These are phyloP conservation scores for Lentinus brumalis DNA, from an alignment of 768 basidiomycete species.

Conservation along the genomic window DNA sequence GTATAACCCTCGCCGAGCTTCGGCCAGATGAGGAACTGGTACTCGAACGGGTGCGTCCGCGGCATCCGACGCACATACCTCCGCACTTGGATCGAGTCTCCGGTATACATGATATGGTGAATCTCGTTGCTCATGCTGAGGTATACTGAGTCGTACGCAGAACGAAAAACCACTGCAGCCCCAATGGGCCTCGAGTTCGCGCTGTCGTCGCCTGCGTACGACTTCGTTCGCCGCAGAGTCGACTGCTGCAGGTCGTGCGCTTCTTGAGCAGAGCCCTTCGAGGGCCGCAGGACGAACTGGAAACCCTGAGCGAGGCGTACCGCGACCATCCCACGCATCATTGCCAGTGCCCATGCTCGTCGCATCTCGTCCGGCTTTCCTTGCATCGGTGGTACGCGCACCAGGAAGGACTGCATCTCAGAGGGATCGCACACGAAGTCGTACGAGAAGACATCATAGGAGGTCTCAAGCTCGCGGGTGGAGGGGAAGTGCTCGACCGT, in stretches of 20 bases:
- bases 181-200: conserved; percentile 57
- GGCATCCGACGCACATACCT: conserved; percentile 80
- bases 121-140: conserved; percentile 96
- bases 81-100: conserved; percentile 87
- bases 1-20: conserved; percentile 87
- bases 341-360: conserved; percentile 71
- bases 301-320: conserved; percentile 93
- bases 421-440: conserved; percentile 83
- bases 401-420: conserved; percentile 86
- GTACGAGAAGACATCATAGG: conserved; percentile 84
- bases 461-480: conserved; percentile 68
- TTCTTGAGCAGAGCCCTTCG: conserved; percentile 23
- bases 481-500: conserved; percentile 89
- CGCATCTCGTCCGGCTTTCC: conserved; percentile 59
- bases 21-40: conserved; percentile 94
- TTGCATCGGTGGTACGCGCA: conserved; percentile 59
- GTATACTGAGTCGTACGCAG: conserved; percentile 74
- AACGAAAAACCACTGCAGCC: conserved; percentile 63
- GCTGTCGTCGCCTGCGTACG: conserved; percentile 58
- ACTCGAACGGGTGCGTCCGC: conserved; percentile 63
- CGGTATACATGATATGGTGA: conserved; percentile 88
- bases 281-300: conserved; percentile 77
- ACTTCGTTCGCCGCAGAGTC: conserved; percentile 51
- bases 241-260: conserved; percentile 36
- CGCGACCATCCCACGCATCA: conserved; percentile 94